These are phyloP conservation scores for Pestalotiopsis fici DNA, from an alignment of 2,329 filamentous ascomycete species.

Conservation along the genomic window DNA sequence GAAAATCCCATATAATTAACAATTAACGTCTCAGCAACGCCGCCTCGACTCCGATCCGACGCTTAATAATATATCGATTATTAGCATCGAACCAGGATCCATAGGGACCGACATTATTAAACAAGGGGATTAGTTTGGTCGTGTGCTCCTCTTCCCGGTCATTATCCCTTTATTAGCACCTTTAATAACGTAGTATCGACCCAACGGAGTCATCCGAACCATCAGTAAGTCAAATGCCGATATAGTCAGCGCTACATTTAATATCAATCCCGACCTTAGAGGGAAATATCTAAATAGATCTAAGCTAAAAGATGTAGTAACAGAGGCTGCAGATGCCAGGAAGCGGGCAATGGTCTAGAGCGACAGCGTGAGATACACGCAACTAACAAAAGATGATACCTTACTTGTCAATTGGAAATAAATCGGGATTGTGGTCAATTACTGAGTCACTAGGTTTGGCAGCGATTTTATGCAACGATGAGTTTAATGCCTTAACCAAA, in stretches of 20 bases:
- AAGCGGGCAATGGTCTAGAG: constrained; percentile 7
- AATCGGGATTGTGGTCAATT: neutral
- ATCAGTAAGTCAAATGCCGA: constrained; percentile 2
- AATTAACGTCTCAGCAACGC: constrained; percentile 17
- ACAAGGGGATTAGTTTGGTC: constrained; percentile 1
- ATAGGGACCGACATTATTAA: constrained; percentile 23
- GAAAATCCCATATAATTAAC: constrained; percentile 17
- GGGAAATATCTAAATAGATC: constrained; percentile 6
- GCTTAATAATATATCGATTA: constrained; percentile 26
- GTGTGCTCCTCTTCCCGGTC: neutral
- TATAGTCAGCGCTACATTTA: constrained; percentile 1
- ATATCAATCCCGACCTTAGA: neutral
- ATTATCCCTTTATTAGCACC: neutral
- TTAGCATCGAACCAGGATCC: constrained; percentile 35
- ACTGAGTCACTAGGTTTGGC: neutral
- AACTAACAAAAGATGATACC: constrained; percentile 2
- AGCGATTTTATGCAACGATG: neutral
- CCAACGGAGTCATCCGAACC: constrained; percentile 4
- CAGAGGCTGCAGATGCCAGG: constrained; percentile 4
- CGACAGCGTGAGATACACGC: constrained; percentile 6
- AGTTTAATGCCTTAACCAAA: too few relatives aligned
- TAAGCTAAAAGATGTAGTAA: neutral
- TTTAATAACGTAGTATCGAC: neutral
- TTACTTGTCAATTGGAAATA: constrained; percentile 3
- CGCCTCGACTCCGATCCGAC: constrained; percentile 26